Percentiles rank a stretch among this genome's conserved stretches.
Conservation (phyloP, 768 basidiomycete species). For the Agrocybe praecox region DNA sequence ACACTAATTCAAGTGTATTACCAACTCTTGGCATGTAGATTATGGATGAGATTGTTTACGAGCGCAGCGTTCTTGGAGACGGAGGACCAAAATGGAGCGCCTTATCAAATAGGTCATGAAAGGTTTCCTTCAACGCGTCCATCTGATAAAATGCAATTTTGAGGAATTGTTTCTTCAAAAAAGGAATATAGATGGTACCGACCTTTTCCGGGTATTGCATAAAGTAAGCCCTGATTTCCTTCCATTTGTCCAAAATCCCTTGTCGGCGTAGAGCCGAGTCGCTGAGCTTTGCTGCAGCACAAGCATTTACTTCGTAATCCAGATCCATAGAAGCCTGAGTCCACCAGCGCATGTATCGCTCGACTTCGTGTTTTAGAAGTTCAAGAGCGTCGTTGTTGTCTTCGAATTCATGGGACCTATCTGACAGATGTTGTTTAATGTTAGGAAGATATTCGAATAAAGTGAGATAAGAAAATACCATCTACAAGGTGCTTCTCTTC, state of each 20-base stretch:
- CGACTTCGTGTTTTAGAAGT: not conserved
- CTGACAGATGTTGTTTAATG: not conserved
- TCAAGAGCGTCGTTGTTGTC: not conserved
- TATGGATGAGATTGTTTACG: no score
- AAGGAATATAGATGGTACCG: no score
- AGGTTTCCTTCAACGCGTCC: not conserved
- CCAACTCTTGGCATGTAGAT: no score
- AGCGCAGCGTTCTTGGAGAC: no score
- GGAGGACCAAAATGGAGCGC: not conserved
- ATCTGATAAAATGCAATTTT: not conserved
- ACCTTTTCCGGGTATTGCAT: constrained; percentile 3
- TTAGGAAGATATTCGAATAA: no score
- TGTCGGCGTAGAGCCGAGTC: not conserved
- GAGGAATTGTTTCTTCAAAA: not conserved
- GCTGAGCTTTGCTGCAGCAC: not conserved
- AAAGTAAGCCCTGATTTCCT: not conserved
- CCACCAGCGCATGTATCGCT: constrained; percentile 3
- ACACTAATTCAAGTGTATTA: no score
- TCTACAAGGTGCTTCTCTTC: not conserved
- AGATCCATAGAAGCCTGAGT: not conserved
- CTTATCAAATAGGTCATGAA: not conserved
- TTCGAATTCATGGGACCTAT: not conserved
- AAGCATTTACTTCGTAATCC: not conserved
- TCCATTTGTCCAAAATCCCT: not conserved
- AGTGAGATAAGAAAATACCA: not conserved